Evolutionary conservation across 202 grass and related monocot genomes (phyloP).

Genomic region (Elaeis oleifera): DNA sequence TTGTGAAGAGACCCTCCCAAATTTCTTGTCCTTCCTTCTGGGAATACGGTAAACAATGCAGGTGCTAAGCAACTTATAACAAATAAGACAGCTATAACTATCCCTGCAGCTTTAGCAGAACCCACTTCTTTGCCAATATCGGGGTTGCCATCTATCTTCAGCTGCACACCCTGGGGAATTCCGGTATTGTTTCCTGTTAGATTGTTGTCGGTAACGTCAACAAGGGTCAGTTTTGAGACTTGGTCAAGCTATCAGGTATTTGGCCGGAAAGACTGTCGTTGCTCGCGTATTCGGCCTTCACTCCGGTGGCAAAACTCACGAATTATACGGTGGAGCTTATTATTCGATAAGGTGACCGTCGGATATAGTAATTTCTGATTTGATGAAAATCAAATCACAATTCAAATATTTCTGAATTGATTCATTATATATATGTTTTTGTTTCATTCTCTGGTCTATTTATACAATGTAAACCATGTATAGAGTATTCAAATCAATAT

Average conservation of each 20-base stretch:
- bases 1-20: conserved; percentile 35
- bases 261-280: conserved; percentile 47
- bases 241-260: conserved; percentile 50
- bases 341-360: conserved; percentile 45
- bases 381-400: too few species aligned
- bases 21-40: conserved; percentile 58
- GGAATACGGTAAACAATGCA: conserved; percentile 27
- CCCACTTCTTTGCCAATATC: conserved; percentile 33
- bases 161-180: conserved; percentile 41
- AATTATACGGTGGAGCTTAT: conserved; percentile 59
- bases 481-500: too few species aligned
- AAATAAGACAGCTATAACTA: conserved; percentile 47
- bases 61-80: conserved; percentile 17
- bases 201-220: conserved; percentile 70
- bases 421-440: too few species aligned
- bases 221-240: conserved; percentile 26
- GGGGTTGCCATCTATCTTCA: conserved; percentile 43
- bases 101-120: conserved; percentile 42
- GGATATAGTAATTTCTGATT: too few species aligned
- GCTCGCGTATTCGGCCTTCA: conserved; percentile 20
- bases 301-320: conserved; percentile 25
- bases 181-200: conserved; percentile 60
- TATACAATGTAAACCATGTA: too few species aligned
- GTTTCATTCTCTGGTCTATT: too few species aligned
- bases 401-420: too few species aligned